Evolutionary conservation across 2,329 filamentous ascomycete genomes (phyloP).

Genomic region (Hymenotorrendiella dingleyae): DNA sequence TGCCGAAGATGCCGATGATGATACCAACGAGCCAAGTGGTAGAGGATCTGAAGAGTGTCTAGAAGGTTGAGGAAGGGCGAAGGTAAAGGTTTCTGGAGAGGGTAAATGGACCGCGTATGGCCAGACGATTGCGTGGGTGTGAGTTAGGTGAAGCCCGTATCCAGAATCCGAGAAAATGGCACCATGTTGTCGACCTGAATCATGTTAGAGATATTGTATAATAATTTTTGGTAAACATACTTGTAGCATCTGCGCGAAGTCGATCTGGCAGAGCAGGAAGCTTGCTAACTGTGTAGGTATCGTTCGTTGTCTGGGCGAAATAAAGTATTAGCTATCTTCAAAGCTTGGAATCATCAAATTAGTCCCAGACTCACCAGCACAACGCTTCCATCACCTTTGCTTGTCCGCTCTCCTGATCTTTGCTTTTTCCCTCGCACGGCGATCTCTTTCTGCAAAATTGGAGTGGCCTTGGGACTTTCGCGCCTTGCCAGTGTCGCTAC

Average conservation of each 20-base stretch:
- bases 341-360: conserved; percentile 1
- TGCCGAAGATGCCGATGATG: conserved; percentile 67
- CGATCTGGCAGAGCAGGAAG: conserved; percentile 76
- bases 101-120: conserved; percentile 67
- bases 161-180: conserved; percentile 59
- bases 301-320: conserved; percentile 64
- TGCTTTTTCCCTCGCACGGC: conserved; percentile 57
- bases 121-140: conserved; percentile 83
- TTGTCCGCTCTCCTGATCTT: conserved; percentile 57
- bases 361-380: conserved; percentile 58
- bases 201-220: conserved; percentile 10
- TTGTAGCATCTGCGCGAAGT: conserved; percentile 58
- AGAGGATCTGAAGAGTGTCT: conserved; percentile 63
- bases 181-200: conserved; percentile 57
- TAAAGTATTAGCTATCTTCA: conserved; percentile 5
- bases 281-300: conserved; percentile 79
- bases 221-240: conserved; percentile 41
- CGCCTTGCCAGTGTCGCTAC: conserved; percentile 33
- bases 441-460: conserved; percentile 40
- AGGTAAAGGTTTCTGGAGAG: conserved; percentile 71
- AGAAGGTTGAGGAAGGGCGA: conserved; percentile 70
- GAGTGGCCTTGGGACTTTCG: conserved; percentile 19
- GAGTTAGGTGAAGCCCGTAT: conserved; percentile 75
- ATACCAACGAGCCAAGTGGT: conserved; percentile 77
- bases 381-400: conserved; percentile 63